Evolutionary conservation across 208 protist genomes (phyloP).

Genomic region (Angomonas deanei): DNA sequence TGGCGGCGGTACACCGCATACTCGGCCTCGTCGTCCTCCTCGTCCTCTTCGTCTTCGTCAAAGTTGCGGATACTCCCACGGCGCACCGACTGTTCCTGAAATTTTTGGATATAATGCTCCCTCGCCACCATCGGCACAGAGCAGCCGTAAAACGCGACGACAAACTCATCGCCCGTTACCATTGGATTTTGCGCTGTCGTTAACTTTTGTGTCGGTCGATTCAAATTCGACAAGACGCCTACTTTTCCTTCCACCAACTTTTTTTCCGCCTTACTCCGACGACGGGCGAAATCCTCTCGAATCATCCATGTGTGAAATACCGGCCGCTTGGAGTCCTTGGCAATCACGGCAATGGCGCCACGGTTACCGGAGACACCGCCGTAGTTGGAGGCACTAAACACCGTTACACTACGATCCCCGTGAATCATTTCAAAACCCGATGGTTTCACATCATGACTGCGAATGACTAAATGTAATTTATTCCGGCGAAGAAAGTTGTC

Average conservation of each 20-base stretch:
- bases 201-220: not conserved
- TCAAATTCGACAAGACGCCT: not conserved
- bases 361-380: slow-evolving; percentile 93
- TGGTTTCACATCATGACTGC: slow-evolving; percentile 91
- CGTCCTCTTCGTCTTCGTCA: slow-evolving; percentile 4
- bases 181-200: not conserved
- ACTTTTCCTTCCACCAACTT: not conserved
- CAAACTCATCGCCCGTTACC: slow-evolving; percentile 4
- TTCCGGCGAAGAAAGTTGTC: slow-evolving; percentile 94
- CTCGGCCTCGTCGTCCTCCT: slow-evolving; percentile 1
- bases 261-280: not conserved
- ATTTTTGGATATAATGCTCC: not conserved
- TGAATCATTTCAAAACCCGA: slow-evolving; percentile 82
- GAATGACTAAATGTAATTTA: slow-evolving; percentile 93
- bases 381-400: slow-evolving; percentile 88
- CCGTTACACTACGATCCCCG: slow-evolving; percentile 57
- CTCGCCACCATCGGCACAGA: not conserved
- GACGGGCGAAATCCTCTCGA: slow-evolving; percentile 24
- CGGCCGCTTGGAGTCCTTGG: slow-evolving; percentile 33
- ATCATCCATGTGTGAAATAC: slow-evolving; percentile 84
- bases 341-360: slow-evolving; percentile 88
- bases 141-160: slow-evolving; percentile 8
- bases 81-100: not conserved
- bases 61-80: not conserved
- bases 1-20: not conserved